Evolutionary conservation across 768 basidiomycete genomes (phyloP).

Genomic region (Kwoniella sp.): DNA sequence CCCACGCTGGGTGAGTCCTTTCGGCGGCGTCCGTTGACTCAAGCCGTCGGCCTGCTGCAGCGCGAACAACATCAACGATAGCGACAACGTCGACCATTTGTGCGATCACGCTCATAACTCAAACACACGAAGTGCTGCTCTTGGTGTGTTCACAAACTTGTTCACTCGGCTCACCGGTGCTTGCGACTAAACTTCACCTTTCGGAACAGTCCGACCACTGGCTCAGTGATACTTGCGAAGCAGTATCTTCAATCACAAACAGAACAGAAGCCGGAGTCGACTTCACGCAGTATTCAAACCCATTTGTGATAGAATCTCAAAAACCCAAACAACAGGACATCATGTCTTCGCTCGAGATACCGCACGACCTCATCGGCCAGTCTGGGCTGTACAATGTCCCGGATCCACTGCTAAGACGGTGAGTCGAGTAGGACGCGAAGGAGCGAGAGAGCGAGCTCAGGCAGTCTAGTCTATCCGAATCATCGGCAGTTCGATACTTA

Average conservation of each 20-base stretch:
- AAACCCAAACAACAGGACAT: too few relatives aligned
- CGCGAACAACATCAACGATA: neutral
- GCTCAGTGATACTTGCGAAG: too few relatives aligned
- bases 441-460: neutral
- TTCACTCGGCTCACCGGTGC: too few relatives aligned
- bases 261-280: too few relatives aligned
- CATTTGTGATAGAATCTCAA: too few relatives aligned
- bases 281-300: too few relatives aligned
- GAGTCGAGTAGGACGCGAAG: slow-evolving; percentile 21
- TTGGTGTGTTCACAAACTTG: too few relatives aligned
- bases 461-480: neutral
- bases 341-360: slow-evolving; percentile 32
- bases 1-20: neutral
- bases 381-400: slow-evolving; percentile 45
- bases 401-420: slow-evolving; percentile 47
- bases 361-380: slow-evolving; percentile 43
- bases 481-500: neutral
- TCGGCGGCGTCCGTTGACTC: slow-evolving; percentile 1
- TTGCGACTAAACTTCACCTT: too few relatives aligned
- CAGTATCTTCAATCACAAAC: too few relatives aligned
- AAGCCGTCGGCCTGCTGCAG: neutral
- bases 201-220: too few relatives aligned
- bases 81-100: neutral
- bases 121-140: too few relatives aligned
- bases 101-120: too few relatives aligned